phyloP scores from a whole-genome alignment of 345 rosid genomes.

The Populus tremula region DNA sequence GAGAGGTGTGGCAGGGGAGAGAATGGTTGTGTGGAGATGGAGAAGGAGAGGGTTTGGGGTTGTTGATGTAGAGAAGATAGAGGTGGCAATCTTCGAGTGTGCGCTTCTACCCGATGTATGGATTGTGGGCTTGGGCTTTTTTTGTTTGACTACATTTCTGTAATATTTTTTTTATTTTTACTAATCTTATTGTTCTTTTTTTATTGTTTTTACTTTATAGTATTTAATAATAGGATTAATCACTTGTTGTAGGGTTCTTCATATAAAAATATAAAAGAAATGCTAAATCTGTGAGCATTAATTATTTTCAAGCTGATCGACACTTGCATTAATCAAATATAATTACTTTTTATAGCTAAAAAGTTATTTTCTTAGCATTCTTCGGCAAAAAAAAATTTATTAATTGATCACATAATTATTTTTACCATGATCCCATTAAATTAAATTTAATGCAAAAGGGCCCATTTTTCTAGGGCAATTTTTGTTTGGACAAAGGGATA shows the following conservation, averaged over 20 bases:
- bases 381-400: too few species aligned
- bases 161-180: background rate
- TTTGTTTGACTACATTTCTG: background rate
- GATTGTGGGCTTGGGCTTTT: constrained; percentile 3
- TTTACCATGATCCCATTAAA: background rate
- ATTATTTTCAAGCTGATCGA: too few species aligned
- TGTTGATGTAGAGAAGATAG: background rate
- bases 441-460: too few species aligned
- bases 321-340: too few species aligned
- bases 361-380: background rate
- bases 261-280: background rate
- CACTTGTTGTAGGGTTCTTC: too few species aligned
- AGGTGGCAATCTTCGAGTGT: constrained; percentile 2
- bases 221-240: background rate
- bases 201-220: background rate
- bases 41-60: background rate
- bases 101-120: background rate
- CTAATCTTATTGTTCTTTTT: too few species aligned
- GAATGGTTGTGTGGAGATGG: background rate
- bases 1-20: background rate
- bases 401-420: background rate
- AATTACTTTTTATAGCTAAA: background rate
- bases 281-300: background rate
- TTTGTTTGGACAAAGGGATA: too few species aligned
- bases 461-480: too few species aligned